These are phyloP conservation scores for Arachnopeziza araneosa DNA, from an alignment of 2,329 filamentous ascomycete species.

Conservation along the genomic window DNA sequence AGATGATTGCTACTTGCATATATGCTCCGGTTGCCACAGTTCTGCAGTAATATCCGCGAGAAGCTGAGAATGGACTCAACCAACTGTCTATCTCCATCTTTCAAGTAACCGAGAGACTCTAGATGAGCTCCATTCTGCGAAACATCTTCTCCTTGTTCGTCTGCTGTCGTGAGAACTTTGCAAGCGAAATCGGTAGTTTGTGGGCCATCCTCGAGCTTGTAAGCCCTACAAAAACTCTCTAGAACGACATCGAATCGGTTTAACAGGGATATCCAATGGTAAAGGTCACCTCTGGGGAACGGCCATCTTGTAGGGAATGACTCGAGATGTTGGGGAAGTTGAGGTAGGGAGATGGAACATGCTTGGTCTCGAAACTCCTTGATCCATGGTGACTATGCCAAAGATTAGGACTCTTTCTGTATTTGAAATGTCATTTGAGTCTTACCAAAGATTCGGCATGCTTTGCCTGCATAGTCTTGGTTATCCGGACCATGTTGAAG, in stretches of 20 bases:
- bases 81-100: conserved; percentile 75
- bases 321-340: conserved; percentile 70
- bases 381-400: conserved; percentile 74
- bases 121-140: conserved; percentile 44
- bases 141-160: conserved; percentile 41
- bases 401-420: conserved; percentile 14
- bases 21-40: conserved; percentile 93
- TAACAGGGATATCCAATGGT: conserved; percentile 94
- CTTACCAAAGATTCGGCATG: conserved; percentile 62
- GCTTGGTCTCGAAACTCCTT: conserved; percentile 71
- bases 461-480: conserved; percentile 60
- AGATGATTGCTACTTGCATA: conserved; percentile 91
- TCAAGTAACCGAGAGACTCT: conserved; percentile 53
- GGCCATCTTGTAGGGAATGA: conserved; percentile 88
- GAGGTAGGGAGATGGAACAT: conserved; percentile 63
- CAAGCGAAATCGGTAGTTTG: conserved; percentile 72
- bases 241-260: conserved; percentile 91
- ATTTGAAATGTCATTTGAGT: conserved; percentile 9
- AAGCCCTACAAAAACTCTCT: conserved; percentile 73
- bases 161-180: conserved; percentile 51
- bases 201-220: conserved; percentile 73
- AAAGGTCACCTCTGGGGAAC: conserved; percentile 89
- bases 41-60: conserved; percentile 81
- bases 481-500: conserved; percentile 63
- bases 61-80: conserved; percentile 78